Base-by-base conservation (phyloP, 768 basidiomycete species). In the Lanmaoa rubissima region DNA sequence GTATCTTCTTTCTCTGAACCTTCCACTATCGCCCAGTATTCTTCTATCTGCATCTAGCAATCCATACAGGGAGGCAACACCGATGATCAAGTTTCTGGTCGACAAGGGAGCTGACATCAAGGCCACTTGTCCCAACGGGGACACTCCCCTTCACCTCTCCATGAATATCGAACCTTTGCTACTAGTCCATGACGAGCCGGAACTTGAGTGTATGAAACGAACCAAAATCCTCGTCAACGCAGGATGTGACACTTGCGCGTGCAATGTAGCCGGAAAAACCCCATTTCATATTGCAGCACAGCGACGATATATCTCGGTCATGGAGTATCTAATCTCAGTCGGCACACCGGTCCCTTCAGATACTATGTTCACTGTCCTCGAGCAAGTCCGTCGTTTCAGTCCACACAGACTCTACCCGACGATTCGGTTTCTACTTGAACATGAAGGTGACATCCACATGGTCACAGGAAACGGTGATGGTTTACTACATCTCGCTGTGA, bases 1-100 rank as follows among this genome's bases (percentile, higher is more conserved):
- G 13, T 17, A 54, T 28, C 26, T 58, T 5, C 28, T 42, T 14
- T 51, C 53, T 1, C 12, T 54, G 4, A 11, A 26, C 5, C 3
- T 9, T 16, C 32, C 19, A 9, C 12, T 5, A 0, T 31, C 53
- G 3, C 42, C 42, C 3, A 1, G 4, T 4, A 26, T 55, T 10
- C 39, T 57, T 16, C 16, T 48, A 3, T 42, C 41, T 5, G 35
- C 17, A 24, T 19, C 19, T 24, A 14, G 24, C n/a, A 5, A 14
- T 26, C 1, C 0, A 26, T 31, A 4, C 10, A 6, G 3, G 12
- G 13, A 12, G 10, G 11, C 9, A 11, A 24, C 9, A 5, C 4
- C 19, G 1, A 17, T 52, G 13, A 39, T 58, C 19, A 54, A 39
- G 4, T 50, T 54, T 19, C 24, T 64, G 24, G 26, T 64, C 17